Evolutionary conservation across 2,329 filamentous ascomycete genomes (phyloP), one percentile per base, ranked within the genome.

Genomic region (Claviceps humidiphila): DNA sequence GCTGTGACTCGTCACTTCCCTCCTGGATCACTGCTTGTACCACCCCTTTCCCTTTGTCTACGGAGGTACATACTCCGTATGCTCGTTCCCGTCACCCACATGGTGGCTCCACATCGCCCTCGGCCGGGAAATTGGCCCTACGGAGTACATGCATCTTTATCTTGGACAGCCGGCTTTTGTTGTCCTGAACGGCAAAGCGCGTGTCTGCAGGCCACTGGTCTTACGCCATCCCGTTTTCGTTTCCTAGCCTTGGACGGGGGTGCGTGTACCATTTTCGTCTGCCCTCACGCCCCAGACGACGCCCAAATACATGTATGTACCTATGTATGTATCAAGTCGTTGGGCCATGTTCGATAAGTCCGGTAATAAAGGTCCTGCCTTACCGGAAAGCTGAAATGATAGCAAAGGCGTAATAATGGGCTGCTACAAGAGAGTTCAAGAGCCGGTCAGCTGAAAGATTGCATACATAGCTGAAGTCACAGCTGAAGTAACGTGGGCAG

Each of bases 41-140:
- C 51, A 49, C 53, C 46, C 39, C 46, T 40, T 37, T 50, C 50
- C 7, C 16, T 34, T 24, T 24, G 24, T 24, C 24, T 24, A 24
- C 24, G 5, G 40, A 26, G 26, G 26, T 30, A n/a, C n/a, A n/a
- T n/a, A 30, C 26, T 30, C 38, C n/a, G 7, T 7, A 55, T 53
- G 17, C 47, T 49, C 40, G 46, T 51, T 52, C 51, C 42, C 51
- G 50, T 53, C 46, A 47, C 53, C 52, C 58, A 55, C 55, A 53
- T 52, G 51, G 54, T 30, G 30, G 34, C 45, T 51, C 57, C 54
- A 53, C 54, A 48, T 42, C 47, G 42, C 40, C 51, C 54, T 50
- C 54, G 51, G 54, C 51, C 49, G 55, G 58, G 58, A 60, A 59
- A 60, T 60, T 60, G 53, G 55, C 56, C 54, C 53, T 54, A 42